Evolutionary conservation across 305 asterid species (phyloP), one percentile per base, ranked within the genome.

Genomic region (Fraxinus latifolia): DNA sequence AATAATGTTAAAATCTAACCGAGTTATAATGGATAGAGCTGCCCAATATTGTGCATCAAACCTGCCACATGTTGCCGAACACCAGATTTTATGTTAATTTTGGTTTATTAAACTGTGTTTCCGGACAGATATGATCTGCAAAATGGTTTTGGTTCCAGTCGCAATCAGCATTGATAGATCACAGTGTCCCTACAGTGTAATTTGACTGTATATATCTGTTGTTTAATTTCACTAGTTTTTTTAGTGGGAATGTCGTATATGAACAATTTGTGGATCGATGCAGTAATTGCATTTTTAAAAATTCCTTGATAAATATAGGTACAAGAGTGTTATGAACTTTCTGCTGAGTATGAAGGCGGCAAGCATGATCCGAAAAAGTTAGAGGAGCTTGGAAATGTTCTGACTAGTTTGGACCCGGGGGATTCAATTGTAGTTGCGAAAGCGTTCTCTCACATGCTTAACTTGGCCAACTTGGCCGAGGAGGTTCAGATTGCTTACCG

Each of bases 371-470:
- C 88, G 71, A 71, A 89, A 33, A 89, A 89, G 53, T 76, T 89
- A 81, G 90, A 89, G 68, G 90, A 87, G 88, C 90, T 89, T 81
- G 92, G 92, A 47, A 86, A 36, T 53, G 62, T 89, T 68, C 85
- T 89, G 77, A 89, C 90, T 5, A 89, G 89, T 58, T 88, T 89
- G 84, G 92, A 89, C 80, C 89, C 92, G 21, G 92, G 92, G 80
- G 92, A 89, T 77, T 89, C 92, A 47, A 89, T 89, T 58, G 92
- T 89, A 27, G 80, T 89, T 80, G 88, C 92, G 0, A 89, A 89
- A 87, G 89, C 92, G 6, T 89, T 89, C 76, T 82, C 90, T 68
- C 86, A 89, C 90, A 89, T 89, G 92, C 92, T 89, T 84, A 89
- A 84, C 86, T 86, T 89, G 79, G 92, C 89, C 74, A 89, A 89